Conservation (phyloP, 345 rosid genomes). For the Cardamine resedifolia region DNA sequence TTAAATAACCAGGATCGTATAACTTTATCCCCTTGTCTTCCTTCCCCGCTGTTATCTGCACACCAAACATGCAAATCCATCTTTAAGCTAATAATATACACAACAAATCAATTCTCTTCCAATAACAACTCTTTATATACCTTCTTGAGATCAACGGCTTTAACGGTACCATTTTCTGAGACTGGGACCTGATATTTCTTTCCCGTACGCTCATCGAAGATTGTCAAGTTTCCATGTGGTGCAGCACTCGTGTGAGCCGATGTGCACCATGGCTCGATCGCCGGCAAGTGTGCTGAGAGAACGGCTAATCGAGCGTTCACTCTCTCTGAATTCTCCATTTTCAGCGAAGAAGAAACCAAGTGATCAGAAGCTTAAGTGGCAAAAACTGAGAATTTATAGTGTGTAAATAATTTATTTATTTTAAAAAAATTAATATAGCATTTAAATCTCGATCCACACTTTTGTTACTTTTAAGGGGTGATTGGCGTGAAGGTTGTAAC, state of each 20-base stretch:
- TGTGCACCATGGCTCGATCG: slow-evolving; percentile 52
- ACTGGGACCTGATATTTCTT: slow-evolving; percentile 62
- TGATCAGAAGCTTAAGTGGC: background rate
- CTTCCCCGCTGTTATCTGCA: slow-evolving; percentile 67
- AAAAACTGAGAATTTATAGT: background rate
- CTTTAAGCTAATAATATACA: background rate
- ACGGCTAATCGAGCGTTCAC: slow-evolving; percentile 61
- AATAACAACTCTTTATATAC: slow-evolving; percentile 44
- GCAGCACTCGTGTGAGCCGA: slow-evolving; percentile 45
- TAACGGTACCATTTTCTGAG: slow-evolving; percentile 66
- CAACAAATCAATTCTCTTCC: background rate
- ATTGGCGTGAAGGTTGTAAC: background rate
- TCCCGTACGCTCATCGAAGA: slow-evolving; percentile 81
- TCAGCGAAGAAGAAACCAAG: slow-evolving; percentile 11
- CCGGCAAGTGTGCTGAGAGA: slow-evolving; percentile 59
- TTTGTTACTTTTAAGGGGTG: background rate
- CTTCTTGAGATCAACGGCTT: slow-evolving; percentile 77
- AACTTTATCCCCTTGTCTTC: slow-evolving; percentile 77
- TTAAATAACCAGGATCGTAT: slow-evolving; percentile 79
- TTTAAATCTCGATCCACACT: too few relatives aligned
- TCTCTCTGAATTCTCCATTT: slow-evolving; percentile 27
- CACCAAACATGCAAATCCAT: background rate
- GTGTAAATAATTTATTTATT: too few relatives aligned
- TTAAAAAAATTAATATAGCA: too few relatives aligned
- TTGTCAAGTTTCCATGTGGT: slow-evolving; percentile 56